Percentiles rank a stretch among this genome's conserved stretches.
These are phyloP conservation scores for Elaeagnus macrophylla DNA, from an alignment of 306 rosid species.

Conservation along the genomic window DNA sequence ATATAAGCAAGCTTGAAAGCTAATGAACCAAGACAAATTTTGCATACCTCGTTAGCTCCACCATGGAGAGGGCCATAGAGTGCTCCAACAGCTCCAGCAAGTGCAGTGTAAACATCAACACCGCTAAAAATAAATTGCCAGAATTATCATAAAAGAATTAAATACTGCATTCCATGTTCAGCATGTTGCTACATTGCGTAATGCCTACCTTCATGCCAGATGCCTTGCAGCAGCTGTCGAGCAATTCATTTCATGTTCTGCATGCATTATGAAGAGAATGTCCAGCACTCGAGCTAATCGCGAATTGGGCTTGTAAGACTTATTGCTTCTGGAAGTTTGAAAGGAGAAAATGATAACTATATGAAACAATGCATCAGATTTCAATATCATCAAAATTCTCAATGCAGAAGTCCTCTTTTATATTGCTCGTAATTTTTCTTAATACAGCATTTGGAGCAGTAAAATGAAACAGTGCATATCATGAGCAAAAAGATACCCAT, in stretches of 20 bases:
- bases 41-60: conserved; percentile 90
- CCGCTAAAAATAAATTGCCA: conserved; percentile 47
- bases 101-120: conserved; percentile 83
- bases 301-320: conserved; percentile 73
- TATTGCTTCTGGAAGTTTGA: conserved; percentile 52
- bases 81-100: no score
- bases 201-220: conserved; percentile 79
- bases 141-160: conserved; percentile 10
- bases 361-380: background rate
- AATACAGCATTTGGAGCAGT: no score
- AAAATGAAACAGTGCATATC: no score
- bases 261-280: conserved; percentile 75
- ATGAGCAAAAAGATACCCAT: background rate
- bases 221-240: conserved; percentile 80
- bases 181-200: conserved; percentile 2
- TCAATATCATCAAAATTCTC: background rate
- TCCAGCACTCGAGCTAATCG: conserved; percentile 73
- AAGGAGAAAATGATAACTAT: no score
- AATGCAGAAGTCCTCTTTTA: no score
- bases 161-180: conserved; percentile 9
- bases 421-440: no score
- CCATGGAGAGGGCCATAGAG: conserved; percentile 95
- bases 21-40: no score
- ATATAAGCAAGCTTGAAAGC: no score
- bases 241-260: conserved; percentile 95